phyloP scores from a whole-genome alignment of 257 asterid genomes.

The Knoxia roxburghii region DNA sequence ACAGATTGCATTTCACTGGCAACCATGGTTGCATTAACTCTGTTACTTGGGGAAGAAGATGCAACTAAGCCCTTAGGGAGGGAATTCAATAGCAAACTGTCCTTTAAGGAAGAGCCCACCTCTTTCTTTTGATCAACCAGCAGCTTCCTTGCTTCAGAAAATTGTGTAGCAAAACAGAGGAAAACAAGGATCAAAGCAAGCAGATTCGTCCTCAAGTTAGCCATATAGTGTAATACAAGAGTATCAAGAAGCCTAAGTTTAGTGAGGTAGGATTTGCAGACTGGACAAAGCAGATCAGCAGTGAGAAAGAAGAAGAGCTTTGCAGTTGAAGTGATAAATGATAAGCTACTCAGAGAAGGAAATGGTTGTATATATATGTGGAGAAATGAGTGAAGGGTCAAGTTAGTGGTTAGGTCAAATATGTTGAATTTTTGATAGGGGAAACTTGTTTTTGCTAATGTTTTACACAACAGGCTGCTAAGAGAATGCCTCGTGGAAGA shows the following conservation, averaged over 20 bases:
- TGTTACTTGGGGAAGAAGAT: constrained; percentile 22
- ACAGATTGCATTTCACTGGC: constrained; percentile 14
- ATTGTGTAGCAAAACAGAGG: constrained; percentile 16
- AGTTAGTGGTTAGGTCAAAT: constrained; percentile 17
- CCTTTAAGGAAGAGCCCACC: constrained; percentile 5
- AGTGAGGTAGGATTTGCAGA: neutral
- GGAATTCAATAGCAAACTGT: constrained; percentile 8
- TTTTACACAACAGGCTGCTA: neutral
- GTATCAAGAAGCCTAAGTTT: neutral
- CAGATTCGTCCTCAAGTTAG: neutral
- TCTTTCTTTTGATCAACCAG: constrained; percentile 10
- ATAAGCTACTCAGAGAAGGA: neutral
- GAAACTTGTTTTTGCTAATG: constrained; percentile 3
- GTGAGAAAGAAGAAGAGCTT: neutral
- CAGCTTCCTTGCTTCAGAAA: constrained; percentile 27
- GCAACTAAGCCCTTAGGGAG: constrained; percentile 19
- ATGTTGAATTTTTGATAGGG: neutral
- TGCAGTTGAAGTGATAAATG: constrained; percentile 2
- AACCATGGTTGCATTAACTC: constrained; percentile 12
- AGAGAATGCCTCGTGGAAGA: constrained; percentile 25
- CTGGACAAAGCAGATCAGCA: neutral
- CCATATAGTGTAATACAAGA: constrained; percentile 16
- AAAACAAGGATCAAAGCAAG: constrained; percentile 14
- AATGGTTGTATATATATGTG: constrained; percentile 3
- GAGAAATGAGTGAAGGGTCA: constrained; percentile 3